phyloP scores from a whole-genome alignment of 2,329 filamentous ascomycete species.

The Clarireedia monteithiana region DNA sequence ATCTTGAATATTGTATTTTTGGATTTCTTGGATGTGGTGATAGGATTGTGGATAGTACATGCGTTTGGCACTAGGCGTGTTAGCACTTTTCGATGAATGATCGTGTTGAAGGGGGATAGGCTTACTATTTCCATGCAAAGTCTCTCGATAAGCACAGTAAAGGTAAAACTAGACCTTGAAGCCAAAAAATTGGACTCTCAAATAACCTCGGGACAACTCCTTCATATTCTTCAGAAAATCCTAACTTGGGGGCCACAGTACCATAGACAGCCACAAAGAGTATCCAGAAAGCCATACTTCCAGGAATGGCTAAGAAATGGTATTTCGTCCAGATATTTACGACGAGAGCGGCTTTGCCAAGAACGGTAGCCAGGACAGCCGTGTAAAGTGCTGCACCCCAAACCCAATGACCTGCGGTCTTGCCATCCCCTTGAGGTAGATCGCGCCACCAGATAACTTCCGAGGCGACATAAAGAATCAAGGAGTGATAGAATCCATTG shows the following conservation, averaged over 20 bases:
- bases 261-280: slow-evolving; percentile 84
- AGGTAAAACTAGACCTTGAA: slow-evolving; percentile 76
- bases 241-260: slow-evolving; percentile 72
- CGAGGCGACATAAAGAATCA: slow-evolving; percentile 82
- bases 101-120: slow-evolving; percentile 1
- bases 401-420: slow-evolving; percentile 87
- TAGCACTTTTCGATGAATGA: background rate
- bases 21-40: slow-evolving; percentile 98
- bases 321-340: slow-evolving; percentile 99
- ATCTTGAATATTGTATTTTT: slow-evolving; percentile 99
- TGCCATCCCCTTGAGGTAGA: slow-evolving; percentile 69
- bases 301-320: slow-evolving; percentile 89
- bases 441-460: slow-evolving; percentile 78
- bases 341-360: slow-evolving; percentile 89
- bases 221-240: slow-evolving; percentile 75
- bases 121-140: slow-evolving; percentile 87
- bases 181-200: slow-evolving; percentile 78
- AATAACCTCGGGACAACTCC: slow-evolving; percentile 79
- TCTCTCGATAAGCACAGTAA: slow-evolving; percentile 78
- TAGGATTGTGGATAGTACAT: slow-evolving; percentile 97
- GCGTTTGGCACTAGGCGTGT: slow-evolving; percentile 55
- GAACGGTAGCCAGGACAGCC: slow-evolving; percentile 83
- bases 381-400: slow-evolving; percentile 97
- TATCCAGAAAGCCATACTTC: slow-evolving; percentile 87
- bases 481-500: slow-evolving; percentile 92